Base-by-base conservation (phyloP, 2,329 filamentous ascomycete species). In the Xylariaceae sp. region DNA sequence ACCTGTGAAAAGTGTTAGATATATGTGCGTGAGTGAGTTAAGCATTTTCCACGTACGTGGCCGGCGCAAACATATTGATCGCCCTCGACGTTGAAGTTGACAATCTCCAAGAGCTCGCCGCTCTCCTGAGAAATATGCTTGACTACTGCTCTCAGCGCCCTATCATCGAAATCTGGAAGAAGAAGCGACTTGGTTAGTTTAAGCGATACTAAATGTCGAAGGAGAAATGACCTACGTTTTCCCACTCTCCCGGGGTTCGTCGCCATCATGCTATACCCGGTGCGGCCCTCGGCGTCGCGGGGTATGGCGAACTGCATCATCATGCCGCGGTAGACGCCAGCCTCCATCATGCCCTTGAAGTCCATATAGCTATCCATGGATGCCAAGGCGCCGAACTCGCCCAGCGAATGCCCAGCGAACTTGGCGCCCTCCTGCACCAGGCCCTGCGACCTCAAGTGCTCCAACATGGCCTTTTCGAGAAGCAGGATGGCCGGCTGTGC, bases 381-480 rank as follows among this genome's bases (percentile, higher is more conserved):
- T 2, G 34, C 38, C 5, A 48, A 31, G 3, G 46, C 43, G 6
- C 39, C 46, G 8, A 36, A 39, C 13, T 46, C 43, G 17, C 46
- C 43, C 1, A 46, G 40, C 4, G 40, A 45, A 9, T 43, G 42
- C 8, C 43, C 43, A 4, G 43, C 43, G 17, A 46, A 43, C 31
- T 24, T 38, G 15, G 43, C 43, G 13, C 35, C 31, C 13, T 46
- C 35, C 14, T 40, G 42, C 7, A 40, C 14, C 17, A 45, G 38
- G 5, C 42, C 45, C 19, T 23, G 29, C 3, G 38, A 36, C 27
- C 36, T 29, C 27, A 45, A 31, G n/a, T 47, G 38, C 27, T 97
- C 92, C 55, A 97, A 97, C 55, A 87, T 94, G 43, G 92, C 92
- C 77, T 98, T 98, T 73, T 98, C 92, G 89, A 98, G 97, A 35